Evolutionary conservation across 2,329 filamentous ascomycete genomes (phyloP), one percentile per base, ranked within the genome.

Genomic region (Emmonsia crescens): DNA sequence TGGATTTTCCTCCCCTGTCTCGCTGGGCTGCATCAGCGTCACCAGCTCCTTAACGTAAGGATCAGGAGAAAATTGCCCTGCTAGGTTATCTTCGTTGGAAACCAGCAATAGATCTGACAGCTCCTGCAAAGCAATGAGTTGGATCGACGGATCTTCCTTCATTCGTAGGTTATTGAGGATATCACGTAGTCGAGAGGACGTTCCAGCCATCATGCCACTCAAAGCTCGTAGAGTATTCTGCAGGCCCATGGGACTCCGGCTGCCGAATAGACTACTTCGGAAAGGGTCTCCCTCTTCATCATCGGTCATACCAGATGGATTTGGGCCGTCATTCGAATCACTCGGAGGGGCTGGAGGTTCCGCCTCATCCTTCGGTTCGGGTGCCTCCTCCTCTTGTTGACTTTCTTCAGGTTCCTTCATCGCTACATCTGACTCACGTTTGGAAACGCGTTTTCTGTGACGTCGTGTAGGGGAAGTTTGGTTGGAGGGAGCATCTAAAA

Each of bases 21-120:
- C 91, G 71, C 89, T 90, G 2, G 90, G 89, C 68, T 95, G 89
- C 94, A 99, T 97, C 68, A 99, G 78, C 14, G 82, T 77, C 56
- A 99, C 91, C 59, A 99, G 80, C 76, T 99, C 94, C 76, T 96
- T 96, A 61, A 99, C 91, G 71, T 94, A 97, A 9, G 89, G 84
- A 75, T 99, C 94, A 1, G 94, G 91, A 0, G 90, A 90, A 73
- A 99, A 97, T 70, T 96, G 91, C 4, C 94, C 94, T 1, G 93
- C 90, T 12, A 99, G 82, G 66, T 95, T 96, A 72, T 99, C 94
- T 76, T 99, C 94, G 67, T 94, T 97, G 12, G 93, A 96, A 44
- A 99, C 89, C 36, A 99, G 80, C 5, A 99, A 80, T 60, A 97
- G 87, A 74, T 99, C 92, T 0, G 93, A 96, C 6, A 99, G 80